A percentile compares a stretch with the other conserved stretches of the same genome.
These are phyloP conservation scores for Macrolepiota dolichaula DNA, from an alignment of 768 basidiomycete species.

Conservation along the genomic window DNA sequence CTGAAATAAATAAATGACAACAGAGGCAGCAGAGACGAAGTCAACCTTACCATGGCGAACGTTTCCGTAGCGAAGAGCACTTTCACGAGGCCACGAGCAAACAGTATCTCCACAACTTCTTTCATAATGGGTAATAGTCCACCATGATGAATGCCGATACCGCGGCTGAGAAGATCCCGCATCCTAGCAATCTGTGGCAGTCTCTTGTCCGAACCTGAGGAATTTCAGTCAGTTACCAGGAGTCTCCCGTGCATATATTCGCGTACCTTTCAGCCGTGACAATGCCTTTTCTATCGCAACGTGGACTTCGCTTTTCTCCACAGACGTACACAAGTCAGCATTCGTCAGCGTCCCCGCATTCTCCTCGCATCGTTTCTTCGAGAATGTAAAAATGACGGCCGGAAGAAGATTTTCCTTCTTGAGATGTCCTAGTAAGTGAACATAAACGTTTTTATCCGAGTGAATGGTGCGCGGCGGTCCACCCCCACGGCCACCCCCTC, in stretches of 20 bases:
- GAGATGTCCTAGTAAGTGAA: conserved; percentile 84
- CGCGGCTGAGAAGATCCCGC: conserved; percentile 84
- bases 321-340: conserved; percentile 80
- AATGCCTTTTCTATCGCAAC: conserved; percentile 91
- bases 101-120: conserved; percentile 96
- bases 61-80: conserved; percentile 98
- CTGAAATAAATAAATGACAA: conserved; percentile 34
- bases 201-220: conserved; percentile 81
- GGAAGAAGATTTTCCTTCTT: conserved; percentile 86
- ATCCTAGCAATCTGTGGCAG: conserved; percentile 92
- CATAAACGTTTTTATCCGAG: conserved; percentile 89
- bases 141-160: conserved; percentile 97
- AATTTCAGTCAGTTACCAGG: conserved; percentile 6
- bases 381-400: conserved; percentile 95
- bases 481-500: conserved; percentile 45
- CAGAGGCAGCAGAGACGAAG: background rate
- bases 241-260: conserved; percentile 10
- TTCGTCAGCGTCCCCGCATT: conserved; percentile 89
- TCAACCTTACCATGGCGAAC: conserved; percentile 86
- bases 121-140: conserved; percentile 95
- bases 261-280: conserved; percentile 80
- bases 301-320: conserved; percentile 97
- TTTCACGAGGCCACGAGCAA: conserved; percentile 93
- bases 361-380: conserved; percentile 96
- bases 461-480: conserved; percentile 53